A percentile compares a stretch with the other conserved stretches of the same genome.
phyloP scores from a whole-genome alignment of 257 asterid genomes.

The Lycium ferocissimum region DNA sequence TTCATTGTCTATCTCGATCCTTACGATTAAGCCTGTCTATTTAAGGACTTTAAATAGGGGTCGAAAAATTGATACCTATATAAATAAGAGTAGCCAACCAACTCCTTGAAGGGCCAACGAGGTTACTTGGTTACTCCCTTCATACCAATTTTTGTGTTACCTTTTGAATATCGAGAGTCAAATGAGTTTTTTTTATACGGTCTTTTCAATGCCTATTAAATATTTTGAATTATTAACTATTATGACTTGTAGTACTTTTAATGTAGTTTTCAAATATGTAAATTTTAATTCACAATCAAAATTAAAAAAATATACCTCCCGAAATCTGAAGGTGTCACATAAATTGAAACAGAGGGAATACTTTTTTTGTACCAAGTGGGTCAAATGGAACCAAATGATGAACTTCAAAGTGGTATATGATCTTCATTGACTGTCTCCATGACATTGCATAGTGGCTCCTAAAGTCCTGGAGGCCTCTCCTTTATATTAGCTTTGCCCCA shows the following conservation, averaged over 20 bases:
- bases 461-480: constrained; percentile 1
- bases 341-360: too few relatives aligned
- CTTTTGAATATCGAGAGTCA: neutral
- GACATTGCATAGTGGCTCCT: constrained; percentile 7
- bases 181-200: too few relatives aligned
- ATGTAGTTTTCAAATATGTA: too few relatives aligned
- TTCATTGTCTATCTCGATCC: rapidly evolving
- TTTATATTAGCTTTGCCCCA: neutral
- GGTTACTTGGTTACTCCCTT: neutral
- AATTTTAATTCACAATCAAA: too few relatives aligned
- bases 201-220: too few relatives aligned
- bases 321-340: too few relatives aligned
- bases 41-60: neutral
- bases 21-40: neutral
- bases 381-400: neutral
- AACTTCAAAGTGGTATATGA: neutral
- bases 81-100: neutral
- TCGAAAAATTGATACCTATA: neutral
- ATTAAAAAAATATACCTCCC: too few relatives aligned
- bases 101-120: neutral
- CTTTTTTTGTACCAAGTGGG: too few relatives aligned
- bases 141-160: too few relatives aligned
- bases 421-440: neutral
- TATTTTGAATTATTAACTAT: too few relatives aligned
- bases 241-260: too few relatives aligned